Evolutionary conservation across 176 grass and related monocot genomes (phyloP), one percentile per base, ranked within the genome.

Genomic region (Pharus latifolius): DNA sequence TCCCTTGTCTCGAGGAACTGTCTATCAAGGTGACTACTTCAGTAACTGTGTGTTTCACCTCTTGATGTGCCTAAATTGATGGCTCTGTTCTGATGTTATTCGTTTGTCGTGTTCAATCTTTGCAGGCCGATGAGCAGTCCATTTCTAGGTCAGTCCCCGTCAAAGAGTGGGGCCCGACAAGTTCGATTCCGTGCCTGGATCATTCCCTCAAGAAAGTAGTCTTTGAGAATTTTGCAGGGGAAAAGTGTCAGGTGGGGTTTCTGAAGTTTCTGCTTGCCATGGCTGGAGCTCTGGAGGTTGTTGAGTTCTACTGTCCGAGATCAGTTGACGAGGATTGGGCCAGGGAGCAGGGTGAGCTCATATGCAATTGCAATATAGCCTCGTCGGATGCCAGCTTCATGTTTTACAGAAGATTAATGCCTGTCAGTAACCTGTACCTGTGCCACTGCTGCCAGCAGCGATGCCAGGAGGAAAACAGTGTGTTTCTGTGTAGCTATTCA

Each of bases 1-100:
- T 84, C 75, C 82, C 82, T 13, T 53, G 82, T 18, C 75, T 84
- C 4, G 68, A 84, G 75, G 9, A 16, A 4, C 82, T 84, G 49
- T 47, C 17, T 19, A 34, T 84, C 20, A 67, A 84, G 82, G 82
- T 83, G 55, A 56, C 8, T 7, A 32, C 32, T 19, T 1, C 0
- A 50, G 1, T 10, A 8, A 10, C 4, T 72, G 48, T 54, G 17
- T 29, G 34, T 46, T 29, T 0, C 29, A 5, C 10, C 27, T 32
- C 71, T 59, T n/a, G 3, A 6, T 35, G 0, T 49, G 10, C 28
- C 26, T 23, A 13, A 28, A 61, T 0, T 11, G n/a, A 3, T 61
- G n/a, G 33, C 25, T 61, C 10, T 32, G 19, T 28, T 35, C 20
- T 63, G 22, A 44, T 38, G 35, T 52, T 20, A 3, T n/a, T 6